Percentiles rank a stretch among this genome's conserved stretches.
Conservation (phyloP, 1,284 basidiomycete genomes). For the Puccinia polysora region DNA sequence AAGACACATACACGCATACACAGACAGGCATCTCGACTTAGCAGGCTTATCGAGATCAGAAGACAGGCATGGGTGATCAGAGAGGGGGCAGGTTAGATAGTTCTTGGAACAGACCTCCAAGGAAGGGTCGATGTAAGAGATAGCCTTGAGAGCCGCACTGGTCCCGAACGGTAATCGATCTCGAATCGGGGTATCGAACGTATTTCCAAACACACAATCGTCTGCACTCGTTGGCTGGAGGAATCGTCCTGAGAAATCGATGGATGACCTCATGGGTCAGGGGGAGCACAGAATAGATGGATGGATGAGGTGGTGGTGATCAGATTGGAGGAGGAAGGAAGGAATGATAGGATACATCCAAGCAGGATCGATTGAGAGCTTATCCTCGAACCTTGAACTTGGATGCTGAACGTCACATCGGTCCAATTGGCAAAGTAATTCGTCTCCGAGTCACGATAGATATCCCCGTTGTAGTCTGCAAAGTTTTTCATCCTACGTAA, state of each 20-base stretch:
- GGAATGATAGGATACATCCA: no score
- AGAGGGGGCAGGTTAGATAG: no score
- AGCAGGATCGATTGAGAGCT: no score
- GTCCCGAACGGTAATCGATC: slow-evolving; percentile 27
- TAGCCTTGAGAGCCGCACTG: slow-evolving; percentile 25
- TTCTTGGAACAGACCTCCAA: slow-evolving; percentile 22
- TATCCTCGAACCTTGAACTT: slow-evolving; percentile 19
- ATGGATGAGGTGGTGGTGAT: no score
- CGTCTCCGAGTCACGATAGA: slow-evolving; percentile 24
- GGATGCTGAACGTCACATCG: slow-evolving; percentile 36
- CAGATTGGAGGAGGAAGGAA: no score
- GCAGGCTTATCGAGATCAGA: background rate
- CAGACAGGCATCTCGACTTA: background rate
- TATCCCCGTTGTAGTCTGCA: slow-evolving; percentile 23
- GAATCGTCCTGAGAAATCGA: slow-evolving; percentile 21
- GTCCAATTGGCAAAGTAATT: slow-evolving; percentile 22
- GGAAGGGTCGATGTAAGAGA: slow-evolving; percentile 36
- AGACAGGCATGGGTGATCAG: background rate
- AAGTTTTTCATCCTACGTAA: slow-evolving; percentile 34
- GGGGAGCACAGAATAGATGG: no score
- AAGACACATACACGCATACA: no score
- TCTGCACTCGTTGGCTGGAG: slow-evolving; percentile 22
- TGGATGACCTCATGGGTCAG: no score
- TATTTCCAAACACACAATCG: slow-evolving; percentile 40
- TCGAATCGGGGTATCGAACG: slow-evolving; percentile 30